Evolutionary conservation across 352 stramenopile species (phyloP), one percentile per base, ranked within the genome.

Genomic region (Pythium oligandrum): DNA sequence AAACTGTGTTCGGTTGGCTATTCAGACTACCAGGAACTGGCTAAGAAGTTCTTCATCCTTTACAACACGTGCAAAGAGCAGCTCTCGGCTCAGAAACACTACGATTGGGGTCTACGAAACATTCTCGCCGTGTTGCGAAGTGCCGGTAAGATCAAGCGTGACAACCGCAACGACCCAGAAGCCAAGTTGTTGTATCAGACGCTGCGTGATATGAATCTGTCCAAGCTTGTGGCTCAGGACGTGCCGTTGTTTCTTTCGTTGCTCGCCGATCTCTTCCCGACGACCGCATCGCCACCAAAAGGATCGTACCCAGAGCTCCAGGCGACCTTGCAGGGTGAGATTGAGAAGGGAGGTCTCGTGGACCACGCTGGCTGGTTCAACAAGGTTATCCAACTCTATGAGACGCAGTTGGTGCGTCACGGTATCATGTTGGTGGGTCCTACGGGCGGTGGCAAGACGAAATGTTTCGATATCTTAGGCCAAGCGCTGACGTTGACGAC

Each of bases 381-480:
- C 60, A 99, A 99, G 70, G 91, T 98, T 49, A 98, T 99, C 44
- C 90, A 98, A 60, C 73, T 99, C 17, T 99, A 98, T 64, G 96
- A 99, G 57, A 99, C 96, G 2, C 97, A 97, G 51, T 86, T 98
- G 12, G 96, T 99, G 46, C 83, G 97, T 12, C 96, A 99, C 63
- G 97, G 96, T 6, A 98, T 99, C 72, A 99, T 99, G 96, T 76
- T 99, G n/a, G 94, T 98, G 6, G 96, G 97, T 4, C 96, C 97
- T 0, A 97, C 93, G 1, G 97, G 97, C 11, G 96, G 96, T 40
- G 97, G 96, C 17, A 99, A 99, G 74, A 98, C 95, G 2, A 96
- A 96, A 61, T 98, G 98, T 40, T 98, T 98, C 57, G 93, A 98
- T 53, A 96, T 96, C 33, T 57, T 99, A 3, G 87, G 96, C 57